Evolutionary conservation across 768 basidiomycete genomes (phyloP).

Genomic region (Mycena metata): DNA sequence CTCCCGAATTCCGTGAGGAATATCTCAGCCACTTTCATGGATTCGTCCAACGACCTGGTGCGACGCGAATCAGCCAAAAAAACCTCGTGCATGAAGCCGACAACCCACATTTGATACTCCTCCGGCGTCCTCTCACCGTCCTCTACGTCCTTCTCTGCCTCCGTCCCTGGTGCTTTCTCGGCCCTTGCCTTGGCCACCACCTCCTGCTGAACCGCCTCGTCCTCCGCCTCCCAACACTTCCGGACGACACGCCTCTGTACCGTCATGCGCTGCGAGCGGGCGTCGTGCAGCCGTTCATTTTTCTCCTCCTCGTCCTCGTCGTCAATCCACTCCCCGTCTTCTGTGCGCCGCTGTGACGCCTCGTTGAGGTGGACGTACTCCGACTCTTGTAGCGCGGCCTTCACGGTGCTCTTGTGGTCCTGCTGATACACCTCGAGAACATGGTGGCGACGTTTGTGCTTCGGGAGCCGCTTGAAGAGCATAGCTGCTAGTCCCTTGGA

Average conservation of each 20-base stretch:
- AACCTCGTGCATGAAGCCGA: not conserved
- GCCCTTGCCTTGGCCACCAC: not conserved
- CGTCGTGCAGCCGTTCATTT: not conserved
- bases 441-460: conserved; percentile 13
- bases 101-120: conserved; percentile 16
- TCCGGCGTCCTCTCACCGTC: not conserved
- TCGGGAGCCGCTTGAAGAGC: conserved; percentile 12
- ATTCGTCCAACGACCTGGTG: conserved; percentile 14
- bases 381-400: not conserved
- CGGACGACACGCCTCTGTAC: not conserved
- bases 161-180: not conserved
- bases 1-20: not conserved
- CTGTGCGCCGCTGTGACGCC: conserved; percentile 3
- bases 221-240: not conserved
- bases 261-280: not conserved
- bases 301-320: conserved; percentile 1
- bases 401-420: not conserved
- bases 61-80: too few species aligned
- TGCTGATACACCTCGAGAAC: conserved; percentile 19
- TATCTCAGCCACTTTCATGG: not conserved
- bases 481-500: not conserved
- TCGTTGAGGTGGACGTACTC: conserved; percentile 9
- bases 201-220: not conserved
- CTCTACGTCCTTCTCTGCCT: not conserved
- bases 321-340: conserved; percentile 22